A percentile compares a stretch with the other conserved stretches of the same genome.
These are phyloP conservation scores for Talaromyces sp. DNA, from an alignment of 2,329 filamentous ascomycete genomes.

Conservation along the genomic window DNA sequence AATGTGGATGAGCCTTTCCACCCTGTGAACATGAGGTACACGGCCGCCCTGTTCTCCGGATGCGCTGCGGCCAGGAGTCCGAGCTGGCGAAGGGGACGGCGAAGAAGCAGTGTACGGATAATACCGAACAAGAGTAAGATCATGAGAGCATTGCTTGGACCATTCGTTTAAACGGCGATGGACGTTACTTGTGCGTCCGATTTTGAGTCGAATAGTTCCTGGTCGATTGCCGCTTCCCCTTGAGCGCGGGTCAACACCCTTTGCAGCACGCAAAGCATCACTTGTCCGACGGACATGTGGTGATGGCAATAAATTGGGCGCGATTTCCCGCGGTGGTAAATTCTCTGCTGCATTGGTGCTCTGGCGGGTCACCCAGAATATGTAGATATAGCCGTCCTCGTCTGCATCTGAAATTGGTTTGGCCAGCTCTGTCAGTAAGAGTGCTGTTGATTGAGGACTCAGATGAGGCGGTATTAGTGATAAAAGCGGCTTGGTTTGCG, in stretches of 20 bases:
- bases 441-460: conserved; percentile 62
- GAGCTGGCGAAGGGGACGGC: conserved; percentile 14
- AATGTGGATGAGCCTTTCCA: conserved; percentile 85
- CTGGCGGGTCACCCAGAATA: conserved; percentile 88
- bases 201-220: conserved; percentile 63
- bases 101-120: conserved; percentile 65
- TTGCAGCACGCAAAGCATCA: conserved; percentile 33
- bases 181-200: conserved; percentile 70
- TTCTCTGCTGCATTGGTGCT: conserved; percentile 43
- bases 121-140: conserved; percentile 79
- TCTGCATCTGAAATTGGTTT: conserved; percentile 69
- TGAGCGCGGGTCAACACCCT: conserved; percentile 26
- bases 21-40: conserved; percentile 78
- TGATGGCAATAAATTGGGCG: conserved; percentile 55
- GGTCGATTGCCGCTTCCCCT: conserved; percentile 26
- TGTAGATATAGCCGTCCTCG: conserved; percentile 92
- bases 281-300: conserved; percentile 29
- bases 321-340: conserved; percentile 51
- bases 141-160: conserved; percentile 87
- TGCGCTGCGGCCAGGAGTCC: conserved; percentile 8
- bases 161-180: conserved; percentile 88
- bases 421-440: conserved; percentile 68
- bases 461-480: conserved; percentile 65
- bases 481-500: conserved; percentile 46
- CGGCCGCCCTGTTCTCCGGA: conserved; percentile 48